phyloP scores from a whole-genome alignment of 441 rosid species.

The Bruguiera hainesii region DNA sequence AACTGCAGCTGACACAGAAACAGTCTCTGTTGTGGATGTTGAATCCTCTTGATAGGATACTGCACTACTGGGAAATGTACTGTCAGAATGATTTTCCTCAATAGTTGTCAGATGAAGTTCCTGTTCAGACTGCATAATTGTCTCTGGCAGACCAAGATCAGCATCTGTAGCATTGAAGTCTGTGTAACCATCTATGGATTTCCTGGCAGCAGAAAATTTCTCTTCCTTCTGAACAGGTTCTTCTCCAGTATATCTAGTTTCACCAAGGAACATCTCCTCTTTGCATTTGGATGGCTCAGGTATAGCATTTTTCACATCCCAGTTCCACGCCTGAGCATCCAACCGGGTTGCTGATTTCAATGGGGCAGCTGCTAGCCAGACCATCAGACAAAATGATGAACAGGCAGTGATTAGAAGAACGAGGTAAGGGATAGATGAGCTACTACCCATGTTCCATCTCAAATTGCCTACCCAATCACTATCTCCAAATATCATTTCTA shows the following conservation, averaged over 20 bases:
- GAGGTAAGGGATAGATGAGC: conserved; percentile 49
- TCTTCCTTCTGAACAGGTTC: conserved; percentile 38
- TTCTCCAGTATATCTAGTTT: conserved; percentile 32
- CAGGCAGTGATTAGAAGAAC: conserved; percentile 63
- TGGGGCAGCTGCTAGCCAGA: conserved; percentile 89
- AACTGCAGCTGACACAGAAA: conserved; percentile 24
- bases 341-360: conserved; percentile 65
- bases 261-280: conserved; percentile 40
- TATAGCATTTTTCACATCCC: conserved; percentile 41
- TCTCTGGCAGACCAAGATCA: conserved; percentile 51
- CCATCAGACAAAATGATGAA: conserved; percentile 76
- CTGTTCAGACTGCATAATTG: conserved; percentile 49
- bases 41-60: conserved; percentile 30
- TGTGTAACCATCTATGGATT: conserved; percentile 31
- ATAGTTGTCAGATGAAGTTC: conserved; percentile 37
- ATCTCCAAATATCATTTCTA: conserved; percentile 84
- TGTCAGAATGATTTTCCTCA: conserved; percentile 38
- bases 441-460: conserved; percentile 65
- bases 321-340: conserved; percentile 53
- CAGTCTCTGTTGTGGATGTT: conserved; percentile 19
- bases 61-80: conserved; percentile 17
- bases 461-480: conserved; percentile 92
- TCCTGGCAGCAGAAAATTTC: conserved; percentile 25
- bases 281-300: conserved; percentile 34
- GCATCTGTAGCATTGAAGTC: conserved; percentile 39